Evolutionary conservation across 1,284 basidiomycete genomes (phyloP), one percentile per base, ranked within the genome.

Genomic region (Inonotus hispidus): DNA sequence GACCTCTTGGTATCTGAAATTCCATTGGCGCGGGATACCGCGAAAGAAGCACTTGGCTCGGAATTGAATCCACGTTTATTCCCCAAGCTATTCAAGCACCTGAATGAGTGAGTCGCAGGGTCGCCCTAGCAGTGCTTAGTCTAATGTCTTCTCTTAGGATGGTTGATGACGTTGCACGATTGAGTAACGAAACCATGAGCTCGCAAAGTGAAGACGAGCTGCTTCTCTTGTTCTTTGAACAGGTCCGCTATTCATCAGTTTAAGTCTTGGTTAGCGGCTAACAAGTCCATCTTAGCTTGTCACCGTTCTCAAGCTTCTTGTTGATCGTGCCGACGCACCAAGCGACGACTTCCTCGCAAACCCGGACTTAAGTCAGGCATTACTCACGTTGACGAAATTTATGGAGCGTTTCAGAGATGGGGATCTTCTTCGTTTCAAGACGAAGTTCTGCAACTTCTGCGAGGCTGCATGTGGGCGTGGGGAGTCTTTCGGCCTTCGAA

Each of bases 21-120:
- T 56, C 76, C 85, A 2, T 78, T 84, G 54, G 82, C 88, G 32
- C 82, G 91, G 16, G 90, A 94, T 67, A 80, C 84, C 4, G 88
- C 90, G 2, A 83, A 86, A 68, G 91, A 93, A 63, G 91, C 92
- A 0, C 73, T 95, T 7, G 92, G 93, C 2, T 78, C 79, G 7
- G 93, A 95, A 69, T 74, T 94, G 29, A 88, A 85, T 64, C 85
- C 86, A 21, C 78, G 81, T 47, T 73, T 92, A 46, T 88, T 89
- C 65, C 76, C 80, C 16, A 79, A 79, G 62, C 74, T 95, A 25
- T 78, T 93, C 59, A 83, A 79, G 63, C 83, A 88, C 64, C 77
- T 95, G 59, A 86, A 90, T 56, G 82, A 83, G 90, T 93, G 71
- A 67, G 87, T 73, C 2, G 59, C 11, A 43, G 14, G 16, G n/a